Percentiles rank a stretch among this genome's conserved stretches.
Evolutionary conservation across 805 yeast genomes (phyloP).

Genomic region (Candida stauntonica): DNA sequence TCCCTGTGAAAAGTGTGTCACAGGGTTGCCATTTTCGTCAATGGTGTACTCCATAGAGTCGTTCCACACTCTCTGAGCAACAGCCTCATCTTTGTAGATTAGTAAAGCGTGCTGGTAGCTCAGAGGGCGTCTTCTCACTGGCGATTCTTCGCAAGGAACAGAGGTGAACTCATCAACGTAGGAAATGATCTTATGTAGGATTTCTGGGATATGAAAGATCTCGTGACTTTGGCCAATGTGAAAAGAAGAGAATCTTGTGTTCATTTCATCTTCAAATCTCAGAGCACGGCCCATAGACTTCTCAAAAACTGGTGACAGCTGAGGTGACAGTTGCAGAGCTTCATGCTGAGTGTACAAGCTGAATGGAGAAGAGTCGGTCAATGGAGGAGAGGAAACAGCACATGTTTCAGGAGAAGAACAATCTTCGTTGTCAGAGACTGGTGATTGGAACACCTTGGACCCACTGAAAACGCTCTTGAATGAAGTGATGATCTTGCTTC

Average conservation of each 20-base stretch:
- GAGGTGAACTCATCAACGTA: slow-evolving; percentile 53
- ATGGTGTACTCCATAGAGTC: slow-evolving; percentile 20
- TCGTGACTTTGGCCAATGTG: slow-evolving; percentile 14
- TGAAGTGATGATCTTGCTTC: slow-evolving; percentile 20
- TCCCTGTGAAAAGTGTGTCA: slow-evolving; percentile 6
- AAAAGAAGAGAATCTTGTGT: slow-evolving; percentile 12
- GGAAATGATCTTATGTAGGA: slow-evolving; percentile 53
- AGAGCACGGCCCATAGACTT: slow-evolving; percentile 4
- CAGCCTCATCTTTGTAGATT: slow-evolving; percentile 51
- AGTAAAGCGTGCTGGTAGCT: slow-evolving; percentile 65
- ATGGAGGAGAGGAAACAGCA: slow-evolving; percentile 6
- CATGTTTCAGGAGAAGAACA: slow-evolving; percentile 9
- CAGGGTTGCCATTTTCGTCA: slow-evolving; percentile 20
- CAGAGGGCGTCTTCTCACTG: slow-evolving; percentile 63
- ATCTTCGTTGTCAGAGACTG: slow-evolving; percentile 15
- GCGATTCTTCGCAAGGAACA: slow-evolving; percentile 59
- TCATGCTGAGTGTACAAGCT: slow-evolving; percentile 3
- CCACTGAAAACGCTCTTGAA: slow-evolving; percentile 20
- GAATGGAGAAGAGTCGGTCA: slow-evolving; percentile 5
- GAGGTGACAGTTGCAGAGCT: slow-evolving; percentile 5
- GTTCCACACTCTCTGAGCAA: slow-evolving; percentile 44
- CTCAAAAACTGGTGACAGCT: not conserved
- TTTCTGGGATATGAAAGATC: slow-evolving; percentile 75
- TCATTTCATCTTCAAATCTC: slow-evolving; percentile 10
- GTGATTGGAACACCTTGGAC: slow-evolving; percentile 10